Conservation (phyloP, 2,329 filamentous ascomycete genomes). For the Ramichloridium luteum region DNA sequence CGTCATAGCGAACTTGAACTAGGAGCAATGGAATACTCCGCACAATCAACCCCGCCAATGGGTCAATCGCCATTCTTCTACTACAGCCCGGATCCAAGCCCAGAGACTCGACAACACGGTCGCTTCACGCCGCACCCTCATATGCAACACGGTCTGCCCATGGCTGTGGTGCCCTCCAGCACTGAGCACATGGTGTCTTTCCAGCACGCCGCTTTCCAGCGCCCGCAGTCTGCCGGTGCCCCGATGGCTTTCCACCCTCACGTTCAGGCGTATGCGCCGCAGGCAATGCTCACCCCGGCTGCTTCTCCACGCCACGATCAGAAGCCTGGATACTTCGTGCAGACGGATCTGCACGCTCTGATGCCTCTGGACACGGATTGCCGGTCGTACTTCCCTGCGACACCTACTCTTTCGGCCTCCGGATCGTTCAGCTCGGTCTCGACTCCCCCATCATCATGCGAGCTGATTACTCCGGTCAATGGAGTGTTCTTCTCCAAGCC, state of each 20-base stretch:
- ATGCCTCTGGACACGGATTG: slow-evolving; percentile 64
- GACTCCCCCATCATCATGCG: slow-evolving; percentile 66
- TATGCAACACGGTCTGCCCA: slow-evolving; percentile 36
- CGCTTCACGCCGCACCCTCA: slow-evolving; percentile 52
- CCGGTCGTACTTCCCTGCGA: slow-evolving; percentile 64
- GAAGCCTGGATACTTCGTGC: slow-evolving; percentile 61
- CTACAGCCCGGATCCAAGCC: slow-evolving; percentile 65
- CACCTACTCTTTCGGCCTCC: slow-evolving; percentile 73
- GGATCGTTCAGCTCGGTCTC: slow-evolving; percentile 76
- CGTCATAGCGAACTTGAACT: no score
- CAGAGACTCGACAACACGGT: slow-evolving; percentile 60
- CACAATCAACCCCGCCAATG: slow-evolving; percentile 40
- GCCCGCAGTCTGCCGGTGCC: slow-evolving; percentile 21
- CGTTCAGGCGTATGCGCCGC: slow-evolving; percentile 43
- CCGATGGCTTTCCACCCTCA: slow-evolving; percentile 28
- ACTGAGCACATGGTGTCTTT: slow-evolving; percentile 37
- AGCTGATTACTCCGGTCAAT: slow-evolving; percentile 73
- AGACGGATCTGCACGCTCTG: slow-evolving; percentile 32
- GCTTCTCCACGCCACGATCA: slow-evolving; percentile 63
- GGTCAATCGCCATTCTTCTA: slow-evolving; percentile 73
- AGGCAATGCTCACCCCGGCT: slow-evolving; percentile 58
- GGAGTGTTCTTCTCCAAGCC: slow-evolving; percentile 19
- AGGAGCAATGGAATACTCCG: slow-evolving; percentile 31
- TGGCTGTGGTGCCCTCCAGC: slow-evolving; percentile 33
- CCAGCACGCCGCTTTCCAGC: slow-evolving; percentile 37